Conservation (phyloP, 768 basidiomycete genomes). For the Termitomyces sp. region DNA sequence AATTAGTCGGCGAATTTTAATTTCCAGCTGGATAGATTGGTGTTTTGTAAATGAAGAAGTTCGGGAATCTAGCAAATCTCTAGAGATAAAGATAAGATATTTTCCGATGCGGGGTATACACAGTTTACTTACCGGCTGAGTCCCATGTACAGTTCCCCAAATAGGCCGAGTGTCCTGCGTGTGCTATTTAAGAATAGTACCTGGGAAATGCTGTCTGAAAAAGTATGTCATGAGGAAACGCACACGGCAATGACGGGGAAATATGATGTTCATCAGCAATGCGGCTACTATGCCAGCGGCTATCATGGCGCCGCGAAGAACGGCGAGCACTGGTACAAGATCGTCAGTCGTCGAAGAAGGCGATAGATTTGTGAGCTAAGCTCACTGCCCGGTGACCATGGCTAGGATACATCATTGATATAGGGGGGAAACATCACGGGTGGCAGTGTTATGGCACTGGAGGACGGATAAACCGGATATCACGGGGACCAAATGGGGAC, state of each 20-base stretch:
- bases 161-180: conserved; percentile 29
- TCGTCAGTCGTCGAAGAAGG: background rate
- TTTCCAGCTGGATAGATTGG: conserved; percentile 32
- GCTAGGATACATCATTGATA: conserved; percentile 18
- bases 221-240: background rate
- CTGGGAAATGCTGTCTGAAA: conserved; percentile 15
- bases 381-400: conserved; percentile 26
- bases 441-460: conserved; percentile 24
- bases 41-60: conserved; percentile 23
- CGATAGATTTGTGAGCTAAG: background rate
- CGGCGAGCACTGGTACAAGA: conserved; percentile 27
- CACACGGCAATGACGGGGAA: conserved; percentile 42
- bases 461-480: background rate
- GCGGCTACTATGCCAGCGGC: conserved; percentile 39
- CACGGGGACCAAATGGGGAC: conserved; percentile 9
- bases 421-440: conserved; percentile 30
- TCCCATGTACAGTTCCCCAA: conserved; percentile 37
- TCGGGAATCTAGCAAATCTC: conserved; percentile 28
- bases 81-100: conserved; percentile 9
- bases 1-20: conserved; percentile 33
- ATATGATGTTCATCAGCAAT: conserved; percentile 35
- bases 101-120: background rate
- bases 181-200: conserved; percentile 35
- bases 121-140: conserved; percentile 29
- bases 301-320: conserved; percentile 35